Conservation (phyloP, 2,329 filamentous ascomycete species). For the Apiospora arundinis region DNA sequence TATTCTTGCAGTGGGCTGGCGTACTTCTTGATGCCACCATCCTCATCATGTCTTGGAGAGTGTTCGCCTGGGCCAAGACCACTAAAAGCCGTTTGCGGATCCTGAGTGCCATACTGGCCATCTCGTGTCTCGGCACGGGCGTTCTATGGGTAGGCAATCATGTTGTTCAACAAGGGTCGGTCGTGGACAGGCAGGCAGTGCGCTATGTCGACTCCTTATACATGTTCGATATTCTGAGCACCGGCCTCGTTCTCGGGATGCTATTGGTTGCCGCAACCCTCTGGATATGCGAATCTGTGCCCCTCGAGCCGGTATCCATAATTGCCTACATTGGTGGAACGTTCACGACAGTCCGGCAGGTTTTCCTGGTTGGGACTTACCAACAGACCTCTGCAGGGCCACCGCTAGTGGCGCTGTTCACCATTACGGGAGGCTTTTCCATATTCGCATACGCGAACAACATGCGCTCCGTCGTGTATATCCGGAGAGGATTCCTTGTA, state of each 20-base stretch:
- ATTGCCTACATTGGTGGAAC: slow-evolving; percentile 52
- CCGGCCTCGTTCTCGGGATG: slow-evolving; percentile 52
- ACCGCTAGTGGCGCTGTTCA: slow-evolving; percentile 46
- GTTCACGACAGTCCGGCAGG: slow-evolving; percentile 43
- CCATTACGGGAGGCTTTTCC: slow-evolving; percentile 49
- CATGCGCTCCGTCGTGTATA: slow-evolving; percentile 49
- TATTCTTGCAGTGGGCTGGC: slow-evolving; percentile 52
- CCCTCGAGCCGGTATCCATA: slow-evolving; percentile 49
- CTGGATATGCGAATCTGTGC: slow-evolving; percentile 54
- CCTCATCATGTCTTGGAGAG: slow-evolving; percentile 56
- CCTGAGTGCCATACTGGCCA: slow-evolving; percentile 49
- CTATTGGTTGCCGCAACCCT: slow-evolving; percentile 52
- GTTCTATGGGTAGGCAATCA: slow-evolving; percentile 45
- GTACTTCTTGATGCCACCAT: slow-evolving; percentile 54
- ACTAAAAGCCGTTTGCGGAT: slow-evolving; percentile 53
- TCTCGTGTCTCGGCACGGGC: slow-evolving; percentile 47
- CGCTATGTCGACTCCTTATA: slow-evolving; percentile 52
- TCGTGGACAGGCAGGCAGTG: slow-evolving; percentile 34
- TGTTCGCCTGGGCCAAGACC: slow-evolving; percentile 57
- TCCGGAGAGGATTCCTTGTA: slow-evolving; percentile 49
- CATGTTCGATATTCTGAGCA: slow-evolving; percentile 55
- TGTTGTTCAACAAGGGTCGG: slow-evolving; percentile 36
- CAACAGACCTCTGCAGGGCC: slow-evolving; percentile 46
- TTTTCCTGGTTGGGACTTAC: slow-evolving; percentile 51
- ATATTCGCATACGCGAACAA: slow-evolving; percentile 52